Percentiles rank a stretch among this genome's conserved stretches.
phyloP scores from a whole-genome alignment of 1,284 basidiomycete species.

The Baeospora myosura region DNA sequence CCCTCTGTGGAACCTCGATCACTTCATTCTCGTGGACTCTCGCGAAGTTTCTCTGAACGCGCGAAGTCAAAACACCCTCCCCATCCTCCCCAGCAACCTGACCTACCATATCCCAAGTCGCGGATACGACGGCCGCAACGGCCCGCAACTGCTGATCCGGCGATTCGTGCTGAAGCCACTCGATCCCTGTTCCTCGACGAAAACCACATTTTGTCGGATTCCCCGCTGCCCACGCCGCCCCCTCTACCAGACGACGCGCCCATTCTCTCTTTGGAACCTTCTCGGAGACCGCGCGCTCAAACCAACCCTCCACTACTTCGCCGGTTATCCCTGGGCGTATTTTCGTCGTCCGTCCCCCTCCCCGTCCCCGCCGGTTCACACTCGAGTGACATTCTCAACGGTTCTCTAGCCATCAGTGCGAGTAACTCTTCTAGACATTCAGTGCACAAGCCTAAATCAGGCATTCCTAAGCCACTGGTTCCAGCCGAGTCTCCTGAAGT shows the following conservation, averaged over 20 bases:
- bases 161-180: background rate
- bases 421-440: constrained; percentile 40
- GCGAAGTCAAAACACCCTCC: constrained; percentile 18
- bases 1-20: constrained; percentile 20
- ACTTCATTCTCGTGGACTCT: constrained; percentile 32
- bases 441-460: constrained; percentile 33
- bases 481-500: constrained; percentile 62
- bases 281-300: constrained; percentile 46
- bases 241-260: constrained; percentile 1
- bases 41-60: constrained; percentile 46
- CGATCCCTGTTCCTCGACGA: constrained; percentile 13
- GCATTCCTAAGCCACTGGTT: constrained; percentile 43
- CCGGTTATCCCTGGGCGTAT: constrained; percentile 63
- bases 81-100: constrained; percentile 12
- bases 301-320: constrained; percentile 68
- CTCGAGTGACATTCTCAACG: constrained; percentile 10
- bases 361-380: constrained; percentile 15
- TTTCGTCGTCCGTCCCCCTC: constrained; percentile 37
- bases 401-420: constrained; percentile 29
- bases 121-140: constrained; percentile 17
- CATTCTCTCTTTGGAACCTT: constrained; percentile 13
- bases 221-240: constrained; percentile 15
- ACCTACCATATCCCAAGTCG: constrained; percentile 5
- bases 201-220: constrained; percentile 13
- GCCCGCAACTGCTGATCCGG: constrained; percentile 26